phyloP scores from a whole-genome alignment of 1,284 basidiomycete genomes.

The Leucoagaricus sp. region DNA sequence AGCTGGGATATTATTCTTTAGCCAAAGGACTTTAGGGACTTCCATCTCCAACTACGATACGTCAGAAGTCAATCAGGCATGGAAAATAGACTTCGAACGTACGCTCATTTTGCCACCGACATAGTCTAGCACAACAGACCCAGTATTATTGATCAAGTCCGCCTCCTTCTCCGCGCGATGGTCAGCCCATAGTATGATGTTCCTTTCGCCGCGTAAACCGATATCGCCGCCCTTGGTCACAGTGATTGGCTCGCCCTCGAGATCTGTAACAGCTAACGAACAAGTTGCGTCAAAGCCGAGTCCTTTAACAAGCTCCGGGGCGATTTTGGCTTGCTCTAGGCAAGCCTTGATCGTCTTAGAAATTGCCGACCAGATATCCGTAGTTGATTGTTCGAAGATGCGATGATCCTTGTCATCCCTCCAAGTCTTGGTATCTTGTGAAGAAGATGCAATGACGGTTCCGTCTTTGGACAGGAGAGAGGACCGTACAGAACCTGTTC shows the following conservation, averaged over 20 bases:
- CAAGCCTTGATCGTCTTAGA: constrained; percentile 71
- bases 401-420: constrained; percentile 84
- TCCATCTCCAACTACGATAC: constrained; percentile 88
- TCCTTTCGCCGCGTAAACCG: constrained; percentile 70
- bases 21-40: constrained; percentile 95
- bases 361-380: constrained; percentile 86
- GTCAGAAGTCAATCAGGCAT: background rate
- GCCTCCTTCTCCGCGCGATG: constrained; percentile 95
- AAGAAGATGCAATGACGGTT: constrained; percentile 75
- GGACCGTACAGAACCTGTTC: constrained; percentile 93
- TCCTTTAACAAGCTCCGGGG: constrained; percentile 76
- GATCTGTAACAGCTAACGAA: constrained; percentile 87
- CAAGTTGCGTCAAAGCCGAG: constrained; percentile 98
- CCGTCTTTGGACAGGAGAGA: constrained; percentile 81
- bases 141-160: constrained; percentile 84
- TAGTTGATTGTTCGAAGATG: constrained; percentile 94
- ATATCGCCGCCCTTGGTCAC: constrained; percentile 74
- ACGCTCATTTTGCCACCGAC: constrained; percentile 98
- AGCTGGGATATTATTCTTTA: constrained; percentile 85
- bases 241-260: constrained; percentile 74
- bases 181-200: constrained; percentile 93
- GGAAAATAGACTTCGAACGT: constrained; percentile 32
- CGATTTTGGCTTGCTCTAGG: constrained; percentile 62
- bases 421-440: constrained; percentile 82
- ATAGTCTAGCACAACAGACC: constrained; percentile 87